Evolutionary conservation across 2,329 filamentous ascomycete genomes (phyloP).

Genomic region (Herpotrichia juniperi): DNA sequence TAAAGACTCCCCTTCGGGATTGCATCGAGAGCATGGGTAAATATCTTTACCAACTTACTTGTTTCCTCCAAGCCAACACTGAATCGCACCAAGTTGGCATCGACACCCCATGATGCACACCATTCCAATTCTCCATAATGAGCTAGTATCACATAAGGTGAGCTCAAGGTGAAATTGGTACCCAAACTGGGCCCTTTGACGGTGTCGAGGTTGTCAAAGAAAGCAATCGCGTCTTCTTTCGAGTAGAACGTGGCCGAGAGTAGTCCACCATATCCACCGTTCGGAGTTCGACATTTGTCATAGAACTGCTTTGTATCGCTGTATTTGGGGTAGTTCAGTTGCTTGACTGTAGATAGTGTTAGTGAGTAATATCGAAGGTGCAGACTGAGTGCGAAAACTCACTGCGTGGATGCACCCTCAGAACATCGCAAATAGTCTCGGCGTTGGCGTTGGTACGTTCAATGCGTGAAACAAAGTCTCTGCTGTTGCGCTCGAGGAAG

Average conservation of each 20-base stretch:
- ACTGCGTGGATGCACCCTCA: conserved; percentile 64
- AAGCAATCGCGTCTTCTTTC: conserved; percentile 73
- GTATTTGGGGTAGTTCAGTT: conserved; percentile 86
- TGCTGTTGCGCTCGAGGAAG: conserved; percentile 94
- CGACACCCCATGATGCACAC: conserved; percentile 79
- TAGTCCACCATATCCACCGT: conserved; percentile 87
- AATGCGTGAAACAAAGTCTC: conserved; percentile 84
- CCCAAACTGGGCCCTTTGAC: conserved; percentile 94
- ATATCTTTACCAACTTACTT: conserved; percentile 65
- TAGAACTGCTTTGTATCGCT: conserved; percentile 74
- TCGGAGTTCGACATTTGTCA: conserved; percentile 74
- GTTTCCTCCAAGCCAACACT: conserved; percentile 90
- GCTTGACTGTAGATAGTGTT: conserved; percentile 63
- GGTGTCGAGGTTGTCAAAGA: conserved; percentile 85
- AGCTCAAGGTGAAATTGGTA: conserved; percentile 94
- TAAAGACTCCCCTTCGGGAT: too few relatives aligned
- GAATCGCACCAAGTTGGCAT: conserved; percentile 79
- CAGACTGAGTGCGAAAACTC: conserved; percentile 16
- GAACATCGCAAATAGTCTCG: conserved; percentile 77
- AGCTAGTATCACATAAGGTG: conserved; percentile 88
- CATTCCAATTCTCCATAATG: conserved; percentile 92
- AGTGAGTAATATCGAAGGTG: conserved; percentile 9
- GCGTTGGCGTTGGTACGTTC: conserved; percentile 85
- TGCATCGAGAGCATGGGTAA: conserved; percentile 73
- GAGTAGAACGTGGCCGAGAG: conserved; percentile 82